Percentiles rank a stretch among this genome's conserved stretches.
These are phyloP conservation scores for Neurospora sublineolata DNA, from an alignment of 495 filamentous ascomycete species.

Conservation along the genomic window DNA sequence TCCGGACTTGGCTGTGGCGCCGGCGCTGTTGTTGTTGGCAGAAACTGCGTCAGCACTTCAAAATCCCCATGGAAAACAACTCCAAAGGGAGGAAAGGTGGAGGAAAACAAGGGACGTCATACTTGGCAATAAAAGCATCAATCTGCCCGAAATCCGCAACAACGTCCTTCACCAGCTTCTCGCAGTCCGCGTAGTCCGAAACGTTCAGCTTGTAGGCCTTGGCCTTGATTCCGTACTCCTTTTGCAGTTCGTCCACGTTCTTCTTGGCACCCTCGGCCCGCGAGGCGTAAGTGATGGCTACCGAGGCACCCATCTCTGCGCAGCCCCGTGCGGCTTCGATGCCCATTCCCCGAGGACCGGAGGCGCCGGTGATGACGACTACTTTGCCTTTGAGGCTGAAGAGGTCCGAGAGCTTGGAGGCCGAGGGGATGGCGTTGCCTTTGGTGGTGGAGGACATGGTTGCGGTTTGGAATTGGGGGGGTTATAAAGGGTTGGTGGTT, in stretches of 20 bases:
- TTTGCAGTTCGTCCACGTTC: slow-evolving; percentile 41
- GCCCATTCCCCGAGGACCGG: slow-evolving; percentile 41
- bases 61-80: not conserved
- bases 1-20: slow-evolving; percentile 31
- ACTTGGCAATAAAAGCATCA: slow-evolving; percentile 36
- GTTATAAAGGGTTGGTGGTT: not conserved
- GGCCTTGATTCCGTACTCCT: slow-evolving; percentile 43
- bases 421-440: slow-evolving; percentile 17
- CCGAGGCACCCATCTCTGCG: slow-evolving; percentile 39
- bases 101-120: slow-evolving; percentile 17
- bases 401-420: slow-evolving; percentile 26
- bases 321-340: slow-evolving; percentile 35
- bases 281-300: slow-evolving; percentile 38
- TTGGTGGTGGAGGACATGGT: slow-evolving; percentile 3
- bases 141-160: slow-evolving; percentile 45
- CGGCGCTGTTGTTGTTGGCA: slow-evolving; percentile 29
- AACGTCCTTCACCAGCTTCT: slow-evolving; percentile 42
- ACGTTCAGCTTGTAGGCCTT: slow-evolving; percentile 57
- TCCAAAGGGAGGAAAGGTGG: not conserved
- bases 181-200: slow-evolving; percentile 43
- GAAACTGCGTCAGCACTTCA: too few species aligned
- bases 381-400: slow-evolving; percentile 45
- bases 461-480: not conserved
- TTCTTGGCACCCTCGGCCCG: slow-evolving; percentile 43
- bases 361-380: slow-evolving; percentile 40